Evolutionary conservation across 352 stramenopile species (phyloP), one percentile per base, ranked within the genome.

Genomic region (Phytopythium vexans): DNA sequence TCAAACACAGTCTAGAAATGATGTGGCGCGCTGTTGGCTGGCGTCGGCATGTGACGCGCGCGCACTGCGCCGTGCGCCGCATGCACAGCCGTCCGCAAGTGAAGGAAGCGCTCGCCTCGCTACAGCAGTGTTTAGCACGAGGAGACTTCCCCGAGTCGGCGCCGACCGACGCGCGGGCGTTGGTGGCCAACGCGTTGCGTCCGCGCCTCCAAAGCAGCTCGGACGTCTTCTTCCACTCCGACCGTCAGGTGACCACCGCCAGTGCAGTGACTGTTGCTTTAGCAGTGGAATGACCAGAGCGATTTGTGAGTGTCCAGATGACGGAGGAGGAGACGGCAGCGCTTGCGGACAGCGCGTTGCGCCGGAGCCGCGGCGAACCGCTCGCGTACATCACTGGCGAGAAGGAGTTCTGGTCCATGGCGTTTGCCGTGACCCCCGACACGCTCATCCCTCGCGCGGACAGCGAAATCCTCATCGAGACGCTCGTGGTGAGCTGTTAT

Each of bases 361-460:
- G 67, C 3, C 64, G 78, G 11, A 52, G 43, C 8, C 45, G 39
- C 4, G 75, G 77, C n/a, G 74, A 92, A 58, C 83, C 83, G 8
- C 64, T 94, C 4, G 83, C 83, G n/a, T 92, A 92, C 43, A 60
- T 92, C 11, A 44, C 77, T 0, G 77, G 75, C 31, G 41, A 45
- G 42, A 89, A 87, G 50, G 81, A 89, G 60, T 94, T 94, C 53
- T 94, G 82, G 81, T 89, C 79, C 1, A 58, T 92, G 42, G 52
- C 68, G 3, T 81, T 92, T 33, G 11, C 35, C 32, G 77, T 92
- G 14, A 70, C 75, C 0, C 61, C 41, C 1, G 70, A 83, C 15
- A 92, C 81, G 31, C 72, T 94, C 35, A 92, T 94, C 50, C 83
- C 83, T 35, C 79, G 83, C n/a, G 85, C 69, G 36, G 83, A 94